A percentile compares a stretch with the other conserved stretches of the same genome.
Conservation (phyloP, 2,329 filamentous ascomycete species). For the Aspergillus cejpii region DNA sequence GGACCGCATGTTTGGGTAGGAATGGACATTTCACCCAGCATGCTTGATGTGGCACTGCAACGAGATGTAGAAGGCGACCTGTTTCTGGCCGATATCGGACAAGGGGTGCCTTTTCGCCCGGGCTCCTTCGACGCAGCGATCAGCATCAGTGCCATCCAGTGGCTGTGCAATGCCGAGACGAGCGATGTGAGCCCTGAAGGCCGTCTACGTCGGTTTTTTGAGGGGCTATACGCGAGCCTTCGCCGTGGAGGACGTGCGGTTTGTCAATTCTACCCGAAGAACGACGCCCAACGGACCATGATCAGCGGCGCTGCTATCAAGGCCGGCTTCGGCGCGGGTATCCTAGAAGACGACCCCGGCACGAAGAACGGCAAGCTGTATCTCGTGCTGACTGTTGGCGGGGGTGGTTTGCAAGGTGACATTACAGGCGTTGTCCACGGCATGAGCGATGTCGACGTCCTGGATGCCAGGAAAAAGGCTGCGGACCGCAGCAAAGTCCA, state of each 20-base stretch:
- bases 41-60: conserved; percentile 92
- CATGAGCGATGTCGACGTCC: conserved; percentile 79
- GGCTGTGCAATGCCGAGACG: conserved; percentile 93
- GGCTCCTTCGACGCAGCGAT: conserved; percentile 93
- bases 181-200: conserved; percentile 75
- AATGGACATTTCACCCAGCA: conserved; percentile 90
- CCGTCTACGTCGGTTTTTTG: conserved; percentile 78
- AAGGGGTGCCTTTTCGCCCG: conserved; percentile 87
- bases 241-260: conserved; percentile 81
- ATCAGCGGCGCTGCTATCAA: conserved; percentile 84
- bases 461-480: conserved; percentile 58
- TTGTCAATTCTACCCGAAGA: conserved; percentile 97
- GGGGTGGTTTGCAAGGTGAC: conserved; percentile 58
- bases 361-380: conserved; percentile 98
- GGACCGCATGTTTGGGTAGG: conserved; percentile 95
- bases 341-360: conserved; percentile 89
- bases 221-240: conserved; percentile 78
- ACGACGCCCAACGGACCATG: conserved; percentile 85
- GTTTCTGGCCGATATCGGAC: conserved; percentile 89
- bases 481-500: conserved; percentile 38
- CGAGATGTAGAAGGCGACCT: conserved; percentile 88
- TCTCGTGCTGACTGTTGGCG: conserved; percentile 83
- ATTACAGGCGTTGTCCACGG: conserved; percentile 85
- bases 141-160: conserved; percentile 93
- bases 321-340: conserved; percentile 89